Percentiles rank a stretch among this genome's conserved stretches.
phyloP scores from a whole-genome alignment of 202 grass and related monocot genomes.

The Zoysia matrella region DNA sequence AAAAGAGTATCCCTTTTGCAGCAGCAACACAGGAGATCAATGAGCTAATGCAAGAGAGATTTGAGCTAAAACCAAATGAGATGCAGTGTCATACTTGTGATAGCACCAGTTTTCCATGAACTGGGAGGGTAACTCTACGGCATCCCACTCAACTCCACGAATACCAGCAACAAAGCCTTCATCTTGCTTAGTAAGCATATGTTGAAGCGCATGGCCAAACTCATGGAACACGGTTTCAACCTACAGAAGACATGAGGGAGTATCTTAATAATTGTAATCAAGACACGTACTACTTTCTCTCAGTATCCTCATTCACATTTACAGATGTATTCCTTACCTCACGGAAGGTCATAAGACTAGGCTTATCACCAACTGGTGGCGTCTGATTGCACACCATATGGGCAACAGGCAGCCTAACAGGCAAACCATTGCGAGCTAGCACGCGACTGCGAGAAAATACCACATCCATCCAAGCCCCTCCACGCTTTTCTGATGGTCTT shows the following conservation, averaged over 20 bases:
- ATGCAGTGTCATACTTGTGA: constrained; percentile 67
- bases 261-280: constrained; percentile 14
- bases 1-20: constrained; percentile 84
- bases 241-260: constrained; percentile 49
- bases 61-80: constrained; percentile 24
- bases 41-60: background rate
- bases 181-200: constrained; percentile 98
- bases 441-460: constrained; percentile 88
- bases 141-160: constrained; percentile 98
- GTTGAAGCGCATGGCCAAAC: constrained; percentile 98
- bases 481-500: constrained; percentile 94
- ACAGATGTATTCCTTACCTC: constrained; percentile 68
- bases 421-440: constrained; percentile 68
- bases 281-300: background rate
- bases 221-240: constrained; percentile 99
- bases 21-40: constrained; percentile 27
- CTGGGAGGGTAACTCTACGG: constrained; percentile 93
- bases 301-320: constrained; percentile 10
- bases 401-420: constrained; percentile 88
- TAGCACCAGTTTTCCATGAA: constrained; percentile 99
- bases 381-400: constrained; percentile 99
- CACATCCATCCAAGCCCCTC: constrained; percentile 96
- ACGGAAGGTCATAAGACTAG: constrained; percentile 97
- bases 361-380: constrained; percentile 89
- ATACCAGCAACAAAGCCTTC: constrained; percentile 95